Base-by-base conservation (phyloP, 495 filamentous ascomycete species). In the Aspergillus sparsus region DNA sequence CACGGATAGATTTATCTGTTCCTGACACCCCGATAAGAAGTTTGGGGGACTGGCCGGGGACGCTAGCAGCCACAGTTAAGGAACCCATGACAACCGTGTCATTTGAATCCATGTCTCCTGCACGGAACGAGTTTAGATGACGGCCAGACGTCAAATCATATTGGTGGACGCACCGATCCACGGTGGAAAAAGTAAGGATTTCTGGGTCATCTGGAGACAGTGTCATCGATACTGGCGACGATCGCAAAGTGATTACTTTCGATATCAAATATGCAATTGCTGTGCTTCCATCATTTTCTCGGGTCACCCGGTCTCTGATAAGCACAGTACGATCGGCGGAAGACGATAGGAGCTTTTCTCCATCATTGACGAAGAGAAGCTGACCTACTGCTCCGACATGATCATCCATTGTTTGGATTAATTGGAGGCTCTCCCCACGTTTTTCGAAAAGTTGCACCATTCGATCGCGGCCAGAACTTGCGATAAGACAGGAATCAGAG, bases 1-100 rank as follows among this genome's bases (percentile, higher is more conserved):
- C 75, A 18, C 94, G 81, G 57, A 98, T 87, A 7, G 94, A 97
- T 68, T 97, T 98, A 70, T 98, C 94, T 5, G 89, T 95, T 62
- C 89, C 91, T 7, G 95, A 97, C 27, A 95, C 80, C 16, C 90
- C 94, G 31, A 92, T 75, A 56, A 98, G 80, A 47, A 93, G 77
- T 51, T 79, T 75, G 9, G 77, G 74, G 27, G 66, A 73, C 32
- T 78, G 72, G 9, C 71, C 75, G 5, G 70, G 58, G 9, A 71
- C 67, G 45, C 69, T 72, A 36, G 71, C 65, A 8, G 77, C 62
- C 52, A 88, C 78, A 15, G 85, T 84, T 21, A 98, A 80, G 6
- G 88, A 87, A 62, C 89, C 86, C 71, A 97, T 79, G 15, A 96
- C 84, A 5, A 93, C 93, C 41, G 91, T 82, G 65, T 98, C 95